Evolutionary conservation across 1,284 basidiomycete genomes (phyloP), one percentile per base, ranked within the genome.

Genomic region (Ceratobasidium sp.): DNA sequence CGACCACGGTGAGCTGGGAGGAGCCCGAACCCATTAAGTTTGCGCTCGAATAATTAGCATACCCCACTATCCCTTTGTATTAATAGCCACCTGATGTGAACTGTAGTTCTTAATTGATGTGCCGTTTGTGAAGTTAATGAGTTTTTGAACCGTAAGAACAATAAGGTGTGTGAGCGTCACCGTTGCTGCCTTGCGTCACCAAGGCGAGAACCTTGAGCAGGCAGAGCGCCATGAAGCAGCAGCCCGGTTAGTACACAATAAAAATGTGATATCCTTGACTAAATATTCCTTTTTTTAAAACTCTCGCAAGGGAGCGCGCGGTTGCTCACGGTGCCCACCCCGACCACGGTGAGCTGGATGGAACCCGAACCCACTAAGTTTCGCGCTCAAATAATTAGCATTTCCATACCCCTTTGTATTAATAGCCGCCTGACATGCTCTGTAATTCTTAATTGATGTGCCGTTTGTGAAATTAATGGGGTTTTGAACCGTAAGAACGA

Each of bases 31-130:
- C 9, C 54, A 71, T 41, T 71, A 71, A 24, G 14, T 60, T 15
- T 22, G 41, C 15, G 19, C 27, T 47, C 27, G 51, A 27, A 59
- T 41, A 41, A 69, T 66, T 59, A 24, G 19, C 33, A 60, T 36
- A 29, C 54, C 54, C n/a, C n/a, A n/a, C n/a, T n/a, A n/a, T n/a
- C n/a, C 67, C 67, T 71, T 71, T 71, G 67, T 71, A 64, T 47
- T 29, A 27, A n/a, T 53, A 53, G 15, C 15, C 33, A 17, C 36
- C 36, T 41, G 11, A 11, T 6, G n/a, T 67, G 50, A 19, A 29
- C 41, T 48, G 60, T 48, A 31, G 15, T 27, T 5, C 60, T 44
- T 63, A 48, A 63, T 60, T 22, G 36, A 60, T 41, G 36, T 41
- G 36, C 36, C 4, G 11, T 11, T 41, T 41, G 36, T 41, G 36